phyloP scores from a whole-genome alignment of 371 early-diverging fungal genomes.

The Mucor mucedo region DNA sequence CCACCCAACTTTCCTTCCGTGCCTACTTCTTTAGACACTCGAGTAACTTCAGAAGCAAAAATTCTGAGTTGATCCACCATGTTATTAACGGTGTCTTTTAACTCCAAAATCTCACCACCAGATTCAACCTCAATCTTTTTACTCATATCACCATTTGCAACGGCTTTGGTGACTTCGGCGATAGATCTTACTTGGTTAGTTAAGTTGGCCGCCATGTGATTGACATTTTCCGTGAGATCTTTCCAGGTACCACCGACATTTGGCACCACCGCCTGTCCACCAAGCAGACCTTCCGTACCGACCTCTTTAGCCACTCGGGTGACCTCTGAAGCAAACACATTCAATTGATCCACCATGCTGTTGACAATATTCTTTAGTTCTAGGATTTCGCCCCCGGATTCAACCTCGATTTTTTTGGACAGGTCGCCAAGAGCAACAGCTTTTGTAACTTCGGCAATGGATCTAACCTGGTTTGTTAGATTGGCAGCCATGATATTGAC shows the following conservation, averaged over 20 bases:
- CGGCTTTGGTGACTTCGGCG: conserved; percentile 60
- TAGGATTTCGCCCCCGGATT: conserved; percentile 26
- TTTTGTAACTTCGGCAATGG: conserved; percentile 36
- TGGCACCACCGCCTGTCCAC: conserved; percentile 53
- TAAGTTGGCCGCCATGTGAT: conserved; percentile 62
- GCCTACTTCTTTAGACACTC: conserved; percentile 59
- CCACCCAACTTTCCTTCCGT: conserved; percentile 61
- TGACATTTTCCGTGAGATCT: conserved; percentile 69
- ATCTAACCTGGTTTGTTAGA: conserved; percentile 37
- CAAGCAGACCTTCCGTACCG: conserved; percentile 62
- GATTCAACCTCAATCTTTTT: conserved; percentile 42
- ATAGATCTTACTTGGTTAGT: conserved; percentile 65
- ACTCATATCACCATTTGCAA: conserved; percentile 58
- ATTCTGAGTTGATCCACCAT: conserved; percentile 63
- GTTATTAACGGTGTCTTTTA: conserved; percentile 47
- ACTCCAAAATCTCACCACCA: conserved; percentile 47
- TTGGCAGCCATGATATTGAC: conserved; percentile 33
- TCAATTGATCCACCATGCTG: conserved; percentile 42
- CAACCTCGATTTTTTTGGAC: conserved; percentile 38
- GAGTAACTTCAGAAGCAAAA: conserved; percentile 56
- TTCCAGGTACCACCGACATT: conserved; percentile 70
- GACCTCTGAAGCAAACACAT: conserved; percentile 41
- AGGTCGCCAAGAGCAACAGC: conserved; percentile 42
- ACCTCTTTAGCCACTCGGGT: conserved; percentile 55
- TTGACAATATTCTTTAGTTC: conserved; percentile 32